phyloP scores from a whole-genome alignment of 2,329 filamentous ascomycete genomes.

The Colletotrichum lini region DNA sequence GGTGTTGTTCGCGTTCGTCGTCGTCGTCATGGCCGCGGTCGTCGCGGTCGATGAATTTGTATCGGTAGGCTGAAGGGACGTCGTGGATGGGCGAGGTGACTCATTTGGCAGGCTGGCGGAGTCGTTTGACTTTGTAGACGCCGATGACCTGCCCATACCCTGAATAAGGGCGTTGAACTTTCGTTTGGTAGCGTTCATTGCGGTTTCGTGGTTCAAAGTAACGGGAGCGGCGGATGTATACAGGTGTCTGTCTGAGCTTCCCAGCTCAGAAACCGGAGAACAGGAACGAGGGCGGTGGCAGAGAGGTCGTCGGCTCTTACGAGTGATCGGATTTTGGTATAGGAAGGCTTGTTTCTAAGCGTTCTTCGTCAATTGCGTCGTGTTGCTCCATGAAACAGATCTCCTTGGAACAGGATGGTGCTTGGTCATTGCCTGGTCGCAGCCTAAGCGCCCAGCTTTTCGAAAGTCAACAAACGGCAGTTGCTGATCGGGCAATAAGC shows the following conservation, averaged over 20 bases:
- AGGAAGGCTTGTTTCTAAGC: not conserved
- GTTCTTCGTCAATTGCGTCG: constrained; percentile 6
- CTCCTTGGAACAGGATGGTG: constrained; percentile 20
- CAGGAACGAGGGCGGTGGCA: not conserved
- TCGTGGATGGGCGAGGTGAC: constrained; percentile 43
- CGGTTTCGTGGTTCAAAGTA: constrained; percentile 42
- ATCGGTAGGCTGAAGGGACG: constrained; percentile 33
- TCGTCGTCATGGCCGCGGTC: constrained; percentile 2
- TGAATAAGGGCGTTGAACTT: constrained; percentile 86
- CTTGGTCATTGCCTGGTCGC: constrained; percentile 11
- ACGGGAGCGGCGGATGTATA: constrained; percentile 10
- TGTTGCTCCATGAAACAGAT: constrained; percentile 21
- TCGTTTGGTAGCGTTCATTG: constrained; percentile 84
- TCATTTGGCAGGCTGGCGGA: constrained; percentile 28
- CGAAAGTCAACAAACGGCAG: constrained; percentile 42
- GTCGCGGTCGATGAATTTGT: constrained; percentile 24
- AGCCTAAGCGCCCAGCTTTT: constrained; percentile 17
- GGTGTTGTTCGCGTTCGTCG: constrained; percentile 17
- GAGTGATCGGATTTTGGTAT: not conserved
- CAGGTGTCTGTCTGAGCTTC: not conserved
- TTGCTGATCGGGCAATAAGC: constrained; percentile 42
- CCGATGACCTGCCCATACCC: constrained; percentile 63
- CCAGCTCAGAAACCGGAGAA: not conserved
- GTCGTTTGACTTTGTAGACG: constrained; percentile 42
- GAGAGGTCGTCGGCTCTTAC: not conserved